These are phyloP conservation scores for Stentor roeselii DNA, from an alignment of 73 alveolate species.

Conservation along the genomic window DNA sequence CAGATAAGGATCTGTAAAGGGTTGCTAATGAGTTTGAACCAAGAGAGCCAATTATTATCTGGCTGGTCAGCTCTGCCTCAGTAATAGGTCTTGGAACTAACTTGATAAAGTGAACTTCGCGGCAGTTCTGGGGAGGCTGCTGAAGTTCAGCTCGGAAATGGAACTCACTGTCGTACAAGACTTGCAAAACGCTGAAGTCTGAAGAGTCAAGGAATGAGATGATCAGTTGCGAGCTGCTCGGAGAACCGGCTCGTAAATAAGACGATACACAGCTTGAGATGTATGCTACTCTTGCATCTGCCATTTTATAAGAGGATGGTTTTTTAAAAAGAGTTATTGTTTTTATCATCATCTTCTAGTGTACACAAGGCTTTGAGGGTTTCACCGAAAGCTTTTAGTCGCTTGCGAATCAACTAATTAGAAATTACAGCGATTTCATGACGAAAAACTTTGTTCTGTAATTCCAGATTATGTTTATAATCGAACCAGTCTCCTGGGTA, in stretches of 20 bases:
- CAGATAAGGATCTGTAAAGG: neutral
- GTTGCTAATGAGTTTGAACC: neutral
- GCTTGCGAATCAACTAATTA: neutral
- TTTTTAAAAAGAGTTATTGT: too few relatives aligned
- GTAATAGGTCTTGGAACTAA: neutral
- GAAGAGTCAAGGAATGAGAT: neutral
- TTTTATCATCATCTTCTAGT: too few relatives aligned
- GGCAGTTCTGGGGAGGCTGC: neutral
- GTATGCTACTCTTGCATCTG: constrained; percentile 2
- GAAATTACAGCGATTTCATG: neutral
- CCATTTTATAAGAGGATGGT: too few relatives aligned
- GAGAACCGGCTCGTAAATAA: neutral
- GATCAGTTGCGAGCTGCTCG: neutral
- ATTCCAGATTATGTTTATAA: neutral
- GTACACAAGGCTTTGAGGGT: too few relatives aligned
- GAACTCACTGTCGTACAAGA: neutral
- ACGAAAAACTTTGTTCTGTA: neutral
- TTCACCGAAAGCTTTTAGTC: neutral
- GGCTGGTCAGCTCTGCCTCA: neutral
- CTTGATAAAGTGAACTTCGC: constrained; percentile 30
- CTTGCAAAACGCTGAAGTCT: constrained; percentile 8
- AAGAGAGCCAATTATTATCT: neutral
- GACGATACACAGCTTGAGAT: neutral
- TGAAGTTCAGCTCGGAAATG: neutral
- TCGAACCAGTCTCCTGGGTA: neutral